Conservation (phyloP, 441 rosid genomes). For the Syzygium malaccense region DNA sequence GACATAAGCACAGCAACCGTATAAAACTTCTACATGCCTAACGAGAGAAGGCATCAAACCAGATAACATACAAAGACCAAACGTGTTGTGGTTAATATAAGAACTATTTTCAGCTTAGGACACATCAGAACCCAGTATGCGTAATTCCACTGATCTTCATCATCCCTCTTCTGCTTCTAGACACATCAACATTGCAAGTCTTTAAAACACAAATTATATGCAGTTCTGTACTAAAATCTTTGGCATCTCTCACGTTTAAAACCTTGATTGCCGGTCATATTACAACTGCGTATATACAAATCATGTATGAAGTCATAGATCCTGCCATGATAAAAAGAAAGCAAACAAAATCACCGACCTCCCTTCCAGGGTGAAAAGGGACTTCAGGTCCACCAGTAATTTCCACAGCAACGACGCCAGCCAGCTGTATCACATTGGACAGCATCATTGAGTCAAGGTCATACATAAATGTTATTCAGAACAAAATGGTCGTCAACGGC, state of each 20-base stretch:
- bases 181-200: neutral
- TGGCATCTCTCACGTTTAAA: neutral
- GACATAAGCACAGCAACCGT: neutral
- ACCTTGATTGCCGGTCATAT: neutral
- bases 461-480: neutral
- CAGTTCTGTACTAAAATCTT: neutral
- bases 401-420: conserved; percentile 92
- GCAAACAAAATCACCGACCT: conserved; percentile 37
- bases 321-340: neutral
- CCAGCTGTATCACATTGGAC: conserved; percentile 39
- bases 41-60: neutral
- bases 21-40: neutral
- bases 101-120: neutral
- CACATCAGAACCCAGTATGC: neutral
- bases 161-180: neutral
- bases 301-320: neutral
- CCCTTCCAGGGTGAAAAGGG: conserved; percentile 96
- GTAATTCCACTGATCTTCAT: neutral
- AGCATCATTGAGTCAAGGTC: neutral
- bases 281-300: neutral
- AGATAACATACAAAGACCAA: neutral
- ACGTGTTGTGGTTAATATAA: neutral
- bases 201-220: neutral
- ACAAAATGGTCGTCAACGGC: neutral
- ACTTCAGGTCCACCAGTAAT: conserved; percentile 93